A percentile compares a stretch with the other conserved stretches of the same genome.
These are phyloP conservation scores for Crithidia acanthocephali DNA, from an alignment of 208 protist species.

Conservation along the genomic window DNA sequence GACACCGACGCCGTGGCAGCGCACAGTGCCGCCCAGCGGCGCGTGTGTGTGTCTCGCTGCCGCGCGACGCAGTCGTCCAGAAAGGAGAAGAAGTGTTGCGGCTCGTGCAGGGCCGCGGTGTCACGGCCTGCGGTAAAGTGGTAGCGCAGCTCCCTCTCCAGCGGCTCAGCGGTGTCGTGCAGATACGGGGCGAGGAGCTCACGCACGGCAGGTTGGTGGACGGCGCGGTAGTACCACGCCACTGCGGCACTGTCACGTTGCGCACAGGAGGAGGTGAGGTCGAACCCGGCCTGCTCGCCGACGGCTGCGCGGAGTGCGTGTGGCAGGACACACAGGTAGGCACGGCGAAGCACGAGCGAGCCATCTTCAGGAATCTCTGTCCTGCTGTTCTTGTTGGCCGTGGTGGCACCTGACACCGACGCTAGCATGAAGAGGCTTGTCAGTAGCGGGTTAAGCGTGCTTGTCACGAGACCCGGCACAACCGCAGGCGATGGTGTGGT, in stretches of 20 bases:
- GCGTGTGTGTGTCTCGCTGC: conserved; percentile 11
- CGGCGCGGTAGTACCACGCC: conserved; percentile 10
- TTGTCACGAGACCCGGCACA: not conserved
- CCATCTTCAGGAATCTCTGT: not conserved
- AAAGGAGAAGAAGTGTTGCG: conserved; percentile 84
- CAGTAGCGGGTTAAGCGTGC: not conserved
- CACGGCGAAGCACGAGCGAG: conserved; percentile 1
- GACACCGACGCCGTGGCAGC: no score
- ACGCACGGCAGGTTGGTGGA: conserved; percentile 3
- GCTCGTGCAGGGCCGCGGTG: conserved; percentile 52
- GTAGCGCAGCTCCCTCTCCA: conserved; percentile 68
- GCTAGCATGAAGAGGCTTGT: not conserved
- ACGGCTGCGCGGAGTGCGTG: conserved; percentile 1
- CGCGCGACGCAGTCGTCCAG: conserved; percentile 44
- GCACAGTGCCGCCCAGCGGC: conserved; percentile 2
- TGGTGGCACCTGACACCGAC: not conserved
- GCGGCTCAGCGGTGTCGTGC: conserved; percentile 32
- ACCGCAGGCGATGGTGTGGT: not conserved
- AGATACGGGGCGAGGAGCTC: conserved; percentile 46
- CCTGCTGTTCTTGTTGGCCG: not conserved
- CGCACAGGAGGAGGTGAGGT: not conserved
- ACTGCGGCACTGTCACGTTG: not conserved
- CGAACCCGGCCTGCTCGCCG: not conserved
- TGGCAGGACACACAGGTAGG: conserved; percentile 22
- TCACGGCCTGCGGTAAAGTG: conserved; percentile 58